Evolutionary conservation across 495 filamentous ascomycete species (phyloP).

Genomic region (Beverwykella pulmonaria): DNA sequence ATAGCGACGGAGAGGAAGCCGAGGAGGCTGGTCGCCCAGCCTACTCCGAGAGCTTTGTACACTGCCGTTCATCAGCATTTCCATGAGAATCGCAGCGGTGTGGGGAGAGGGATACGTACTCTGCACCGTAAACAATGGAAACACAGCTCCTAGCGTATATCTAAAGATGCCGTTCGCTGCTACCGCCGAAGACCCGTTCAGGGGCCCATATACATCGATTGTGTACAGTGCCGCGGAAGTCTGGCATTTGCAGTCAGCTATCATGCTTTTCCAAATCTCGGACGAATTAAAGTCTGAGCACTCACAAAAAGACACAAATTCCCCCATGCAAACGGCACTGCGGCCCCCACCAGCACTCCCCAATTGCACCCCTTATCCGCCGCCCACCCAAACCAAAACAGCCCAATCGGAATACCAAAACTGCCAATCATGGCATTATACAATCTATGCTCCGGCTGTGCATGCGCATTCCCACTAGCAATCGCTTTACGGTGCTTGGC

Average conservation of each 20-base stretch:
- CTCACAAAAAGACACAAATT: constrained; percentile 62
- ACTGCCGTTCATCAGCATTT: constrained; percentile 28
- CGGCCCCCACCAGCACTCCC: constrained; percentile 68
- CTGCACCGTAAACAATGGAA: constrained; percentile 61
- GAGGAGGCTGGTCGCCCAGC: constrained; percentile 51
- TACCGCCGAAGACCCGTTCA: constrained; percentile 61
- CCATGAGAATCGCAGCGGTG: background rate
- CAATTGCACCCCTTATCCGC: constrained; percentile 60
- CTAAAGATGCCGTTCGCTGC: constrained; percentile 67
- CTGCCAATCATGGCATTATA: constrained; percentile 86
- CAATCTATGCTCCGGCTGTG: constrained; percentile 78
- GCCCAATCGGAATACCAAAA: constrained; percentile 67
- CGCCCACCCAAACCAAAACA: constrained; percentile 72
- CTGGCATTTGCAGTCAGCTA: constrained; percentile 28
- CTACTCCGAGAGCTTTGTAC: constrained; percentile 47
- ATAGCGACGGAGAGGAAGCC: constrained; percentile 49
- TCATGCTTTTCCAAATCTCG: no score
- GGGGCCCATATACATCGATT: constrained; percentile 60
- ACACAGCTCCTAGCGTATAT: constrained; percentile 63
- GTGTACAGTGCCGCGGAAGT: constrained; percentile 56
- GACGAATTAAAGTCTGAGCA: no score
- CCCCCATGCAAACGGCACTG: constrained; percentile 68
- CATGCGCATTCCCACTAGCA: constrained; percentile 64
- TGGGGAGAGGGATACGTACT: constrained; percentile 34
- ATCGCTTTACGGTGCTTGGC: constrained; percentile 44